Evolutionary conservation across 2,329 filamentous ascomycete species (phyloP).

Genomic region (Scolecobasidium constrictum): DNA sequence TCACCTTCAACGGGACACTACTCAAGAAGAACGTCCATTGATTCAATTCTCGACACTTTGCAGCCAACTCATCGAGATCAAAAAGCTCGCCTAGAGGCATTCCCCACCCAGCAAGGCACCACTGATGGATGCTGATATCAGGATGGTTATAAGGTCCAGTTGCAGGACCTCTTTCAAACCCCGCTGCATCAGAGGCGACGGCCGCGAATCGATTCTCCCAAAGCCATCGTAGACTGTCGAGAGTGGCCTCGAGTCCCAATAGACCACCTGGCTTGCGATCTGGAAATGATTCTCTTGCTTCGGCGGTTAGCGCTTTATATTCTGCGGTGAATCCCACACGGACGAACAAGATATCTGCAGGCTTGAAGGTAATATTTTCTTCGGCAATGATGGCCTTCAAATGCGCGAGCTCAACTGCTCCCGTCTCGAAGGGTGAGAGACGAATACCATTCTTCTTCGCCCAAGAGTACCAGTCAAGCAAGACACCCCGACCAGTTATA

Average conservation of each 20-base stretch:
- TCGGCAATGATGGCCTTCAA: conserved; percentile 34
- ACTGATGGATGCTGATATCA: background rate
- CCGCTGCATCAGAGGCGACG: background rate
- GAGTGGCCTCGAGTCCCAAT: background rate
- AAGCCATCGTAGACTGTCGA: background rate
- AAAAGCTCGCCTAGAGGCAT: background rate
- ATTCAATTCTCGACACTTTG: no score
- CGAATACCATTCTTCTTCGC: conserved; percentile 43
- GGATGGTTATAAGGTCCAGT: background rate
- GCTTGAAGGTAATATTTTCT: conserved; percentile 32
- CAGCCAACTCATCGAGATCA: no score
- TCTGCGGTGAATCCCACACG: conserved; percentile 35
- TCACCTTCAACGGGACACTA: no score
- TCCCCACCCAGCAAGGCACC: background rate
- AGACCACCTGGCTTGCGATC: no score
- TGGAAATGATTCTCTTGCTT: no score
- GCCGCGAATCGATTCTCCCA: background rate
- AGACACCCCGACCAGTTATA: conserved; percentile 39
- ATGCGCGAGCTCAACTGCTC: conserved; percentile 31
- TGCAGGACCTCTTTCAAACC: background rate
- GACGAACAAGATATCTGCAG: conserved; percentile 47
- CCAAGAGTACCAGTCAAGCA: conserved; percentile 47
- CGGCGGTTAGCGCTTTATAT: background rate
- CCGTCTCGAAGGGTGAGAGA: conserved; percentile 42
- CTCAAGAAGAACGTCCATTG: no score